Evolutionary conservation across 169 alveolate genomes (phyloP).

Genomic region (Eimeria tenella): DNA sequence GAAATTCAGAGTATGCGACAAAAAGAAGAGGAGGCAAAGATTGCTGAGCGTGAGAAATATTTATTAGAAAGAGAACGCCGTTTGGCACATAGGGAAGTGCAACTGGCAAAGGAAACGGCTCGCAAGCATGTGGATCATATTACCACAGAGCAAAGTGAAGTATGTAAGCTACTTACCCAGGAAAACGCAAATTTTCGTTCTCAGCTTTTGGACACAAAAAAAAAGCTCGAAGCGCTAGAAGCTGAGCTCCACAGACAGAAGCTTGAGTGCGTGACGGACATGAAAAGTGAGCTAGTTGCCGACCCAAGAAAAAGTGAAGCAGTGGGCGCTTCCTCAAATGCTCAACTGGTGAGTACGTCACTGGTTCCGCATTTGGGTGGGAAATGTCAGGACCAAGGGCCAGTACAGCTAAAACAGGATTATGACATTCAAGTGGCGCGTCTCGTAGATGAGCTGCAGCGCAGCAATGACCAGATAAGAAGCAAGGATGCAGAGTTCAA

Average conservation of each 20-base stretch:
- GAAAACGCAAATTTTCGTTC: constrained; percentile 5
- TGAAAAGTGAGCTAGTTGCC: background rate
- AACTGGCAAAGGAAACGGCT: background rate
- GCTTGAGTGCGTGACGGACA: background rate
- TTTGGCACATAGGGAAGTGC: background rate
- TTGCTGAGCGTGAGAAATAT: constrained; percentile 16
- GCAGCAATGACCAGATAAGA: constrained; percentile 60
- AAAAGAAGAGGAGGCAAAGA: constrained; percentile 4
- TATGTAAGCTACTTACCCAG: constrained; percentile 8
- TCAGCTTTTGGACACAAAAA: constrained; percentile 21
- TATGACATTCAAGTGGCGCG: constrained; percentile 56
- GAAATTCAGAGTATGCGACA: constrained; percentile 8
- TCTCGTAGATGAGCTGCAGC: constrained; percentile 53
- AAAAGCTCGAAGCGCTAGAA: constrained; percentile 6
- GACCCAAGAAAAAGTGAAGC: background rate
- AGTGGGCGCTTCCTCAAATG: background rate
- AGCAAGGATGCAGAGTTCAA: constrained; percentile 53
- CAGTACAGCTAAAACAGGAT: constrained; percentile 24
- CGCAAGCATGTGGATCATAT: background rate
- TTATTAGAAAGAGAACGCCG: constrained; percentile 44
- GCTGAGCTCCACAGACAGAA: constrained; percentile 17
- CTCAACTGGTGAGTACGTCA: background rate
- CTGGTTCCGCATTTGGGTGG: background rate
- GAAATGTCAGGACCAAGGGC: background rate
- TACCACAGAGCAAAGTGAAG: background rate